phyloP scores from a whole-genome alignment of 345 rosid species.

The Moringa oleifera region DNA sequence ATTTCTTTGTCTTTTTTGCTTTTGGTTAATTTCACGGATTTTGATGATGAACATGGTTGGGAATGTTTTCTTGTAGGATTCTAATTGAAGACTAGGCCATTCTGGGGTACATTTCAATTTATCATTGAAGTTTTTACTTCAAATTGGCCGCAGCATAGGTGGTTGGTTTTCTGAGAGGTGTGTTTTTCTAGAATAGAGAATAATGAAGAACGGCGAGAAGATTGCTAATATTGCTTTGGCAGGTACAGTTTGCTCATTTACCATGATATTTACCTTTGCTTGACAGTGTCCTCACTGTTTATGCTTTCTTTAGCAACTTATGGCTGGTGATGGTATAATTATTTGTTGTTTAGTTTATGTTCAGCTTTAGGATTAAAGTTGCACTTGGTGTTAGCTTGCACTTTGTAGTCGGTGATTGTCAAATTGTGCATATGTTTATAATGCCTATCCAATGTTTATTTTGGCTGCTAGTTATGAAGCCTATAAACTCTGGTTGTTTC shows the following conservation, averaged over 20 bases:
- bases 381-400: slow-evolving; percentile 5
- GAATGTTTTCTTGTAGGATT: not conserved
- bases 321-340: slow-evolving; percentile 3
- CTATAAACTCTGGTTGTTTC: too few relatives aligned
- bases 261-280: not conserved
- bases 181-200: slow-evolving; percentile 6
- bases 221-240: slow-evolving; percentile 73
- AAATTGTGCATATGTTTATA: too few relatives aligned
- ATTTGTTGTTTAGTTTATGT: slow-evolving; percentile 4
- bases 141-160: not conserved
- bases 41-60: not conserved
- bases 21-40: too few relatives aligned
- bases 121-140: not conserved
- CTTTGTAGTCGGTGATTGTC: not conserved
- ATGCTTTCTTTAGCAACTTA: slow-evolving; percentile 1
- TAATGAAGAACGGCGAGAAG: slow-evolving; percentile 81
- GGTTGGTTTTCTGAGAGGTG: not conserved
- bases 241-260: slow-evolving; percentile 35
- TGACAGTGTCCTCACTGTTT: slow-evolving; percentile 3
- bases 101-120: not conserved
- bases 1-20: too few relatives aligned
- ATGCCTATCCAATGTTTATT: too few relatives aligned
- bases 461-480: too few relatives aligned
- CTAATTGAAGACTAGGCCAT: not conserved
- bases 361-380: not conserved